phyloP scores from a whole-genome alignment of 371 early-diverging fungal genomes.

The Capillidium rhysosporum region DNA sequence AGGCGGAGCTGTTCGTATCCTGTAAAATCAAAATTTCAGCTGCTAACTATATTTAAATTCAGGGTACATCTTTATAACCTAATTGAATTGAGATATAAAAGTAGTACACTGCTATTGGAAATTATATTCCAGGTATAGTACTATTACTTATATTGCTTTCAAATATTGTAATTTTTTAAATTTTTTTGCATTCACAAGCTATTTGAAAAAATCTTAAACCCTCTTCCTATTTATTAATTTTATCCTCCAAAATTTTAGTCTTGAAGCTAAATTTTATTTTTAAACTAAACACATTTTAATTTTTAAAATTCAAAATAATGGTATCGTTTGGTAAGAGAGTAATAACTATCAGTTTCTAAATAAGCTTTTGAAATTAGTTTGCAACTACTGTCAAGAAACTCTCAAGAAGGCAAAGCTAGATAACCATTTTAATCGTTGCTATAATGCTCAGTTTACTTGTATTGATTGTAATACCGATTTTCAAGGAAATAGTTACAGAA shows the following conservation, averaged over 20 bases:
- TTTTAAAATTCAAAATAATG: background rate
- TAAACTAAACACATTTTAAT: background rate
- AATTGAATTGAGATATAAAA: no score
- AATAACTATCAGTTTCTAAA: background rate
- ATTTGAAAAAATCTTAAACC: no score
- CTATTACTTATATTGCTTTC: no score
- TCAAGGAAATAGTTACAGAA: conserved; percentile 44
- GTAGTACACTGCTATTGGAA: no score
- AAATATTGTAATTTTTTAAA: no score
- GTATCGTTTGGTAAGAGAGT: background rate
- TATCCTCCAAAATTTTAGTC: background rate
- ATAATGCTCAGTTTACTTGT: conserved; percentile 60
- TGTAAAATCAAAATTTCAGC: no score
- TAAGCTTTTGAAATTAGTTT: conserved; percentile 31
- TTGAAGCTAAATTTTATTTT: background rate
- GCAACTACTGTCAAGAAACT: conserved; percentile 76
- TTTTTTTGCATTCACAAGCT: no score
- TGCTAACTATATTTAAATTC: no score
- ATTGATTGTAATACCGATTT: conserved; percentile 83
- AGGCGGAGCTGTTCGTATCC: no score
- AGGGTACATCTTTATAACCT: no score
- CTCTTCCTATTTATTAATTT: background rate
- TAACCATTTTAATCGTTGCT: conserved; percentile 60
- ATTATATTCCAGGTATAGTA: no score
- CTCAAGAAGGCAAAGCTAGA: conserved; percentile 83